A percentile compares a stretch with the other conserved stretches of the same genome.
Conservation (phyloP, 2,329 filamentous ascomycete species). For the Aspergillus tubingensis region DNA sequence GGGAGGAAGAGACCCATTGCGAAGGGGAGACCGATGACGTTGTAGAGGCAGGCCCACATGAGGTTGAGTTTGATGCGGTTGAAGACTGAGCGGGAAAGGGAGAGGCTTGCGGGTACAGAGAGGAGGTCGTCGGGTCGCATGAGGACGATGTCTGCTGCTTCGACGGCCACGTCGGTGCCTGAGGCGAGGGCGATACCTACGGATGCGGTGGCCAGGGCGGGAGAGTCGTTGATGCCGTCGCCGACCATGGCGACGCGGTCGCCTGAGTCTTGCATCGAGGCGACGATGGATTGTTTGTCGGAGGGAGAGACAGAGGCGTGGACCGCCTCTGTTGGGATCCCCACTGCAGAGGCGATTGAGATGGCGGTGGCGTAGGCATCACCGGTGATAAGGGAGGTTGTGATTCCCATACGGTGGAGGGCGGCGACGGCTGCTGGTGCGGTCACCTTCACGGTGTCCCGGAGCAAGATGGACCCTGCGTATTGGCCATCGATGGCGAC, state of each 20-base stretch:
- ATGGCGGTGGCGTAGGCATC: slow-evolving; percentile 84
- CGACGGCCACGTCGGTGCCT: slow-evolving; percentile 96
- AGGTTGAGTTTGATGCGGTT: slow-evolving; percentile 91
- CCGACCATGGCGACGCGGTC: slow-evolving; percentile 93
- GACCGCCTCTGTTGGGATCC: slow-evolving; percentile 74
- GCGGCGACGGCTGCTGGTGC: slow-evolving; percentile 79
- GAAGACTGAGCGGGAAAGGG: slow-evolving; percentile 84
- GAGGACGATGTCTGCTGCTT: slow-evolving; percentile 91
- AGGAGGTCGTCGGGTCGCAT: slow-evolving; percentile 92
- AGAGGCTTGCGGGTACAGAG: slow-evolving; percentile 83
- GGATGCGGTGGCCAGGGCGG: slow-evolving; percentile 87
- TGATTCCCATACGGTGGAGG: slow-evolving; percentile 80
- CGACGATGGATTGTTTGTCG: slow-evolving; percentile 85
- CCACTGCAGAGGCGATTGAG: slow-evolving; percentile 78
- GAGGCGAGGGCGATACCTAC: slow-evolving; percentile 90
- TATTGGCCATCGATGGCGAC: slow-evolving; percentile 82
- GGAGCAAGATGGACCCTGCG: slow-evolving; percentile 77
- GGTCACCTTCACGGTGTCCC: slow-evolving; percentile 88
- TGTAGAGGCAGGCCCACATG: slow-evolving; percentile 90
- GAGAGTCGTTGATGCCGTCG: slow-evolving; percentile 97
- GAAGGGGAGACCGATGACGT: slow-evolving; percentile 85
- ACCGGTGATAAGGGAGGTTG: slow-evolving; percentile 88
- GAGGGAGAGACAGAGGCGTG: slow-evolving; percentile 86
- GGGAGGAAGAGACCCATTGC: slow-evolving; percentile 96
- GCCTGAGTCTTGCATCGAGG: slow-evolving; percentile 71